These are phyloP conservation scores for Lachnellula occidentalis DNA, from an alignment of 2,329 filamentous ascomycete genomes.

Conservation along the genomic window DNA sequence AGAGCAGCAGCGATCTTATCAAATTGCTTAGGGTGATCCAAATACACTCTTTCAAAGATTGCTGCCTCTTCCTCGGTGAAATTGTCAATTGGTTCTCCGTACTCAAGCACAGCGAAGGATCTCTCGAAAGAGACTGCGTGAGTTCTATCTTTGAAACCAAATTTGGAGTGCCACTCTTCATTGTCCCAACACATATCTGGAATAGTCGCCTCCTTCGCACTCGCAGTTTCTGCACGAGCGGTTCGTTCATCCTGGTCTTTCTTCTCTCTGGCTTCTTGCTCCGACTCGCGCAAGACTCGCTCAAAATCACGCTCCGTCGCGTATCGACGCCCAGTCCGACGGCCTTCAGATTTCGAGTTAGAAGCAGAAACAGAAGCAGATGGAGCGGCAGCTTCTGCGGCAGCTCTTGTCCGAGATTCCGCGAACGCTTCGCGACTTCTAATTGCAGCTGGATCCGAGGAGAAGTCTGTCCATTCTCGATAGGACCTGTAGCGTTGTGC, in stretches of 20 bases:
- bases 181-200: slow-evolving; percentile 63
- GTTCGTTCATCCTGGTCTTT: slow-evolving; percentile 60
- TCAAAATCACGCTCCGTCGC: slow-evolving; percentile 70
- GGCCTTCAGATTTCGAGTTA: slow-evolving; percentile 53
- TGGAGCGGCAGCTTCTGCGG: slow-evolving; percentile 23
- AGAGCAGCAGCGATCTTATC: slow-evolving; percentile 67
- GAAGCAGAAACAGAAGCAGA: slow-evolving; percentile 33
- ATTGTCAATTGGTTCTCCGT: slow-evolving; percentile 67
- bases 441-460: slow-evolving; percentile 25
- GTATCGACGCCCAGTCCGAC: slow-evolving; percentile 47
- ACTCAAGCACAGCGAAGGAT: slow-evolving; percentile 65
- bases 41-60: slow-evolving; percentile 67
- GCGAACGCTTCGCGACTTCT: slow-evolving; percentile 27
- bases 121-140: slow-evolving; percentile 60
- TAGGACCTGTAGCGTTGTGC: slow-evolving; percentile 24
- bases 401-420: slow-evolving; percentile 22
- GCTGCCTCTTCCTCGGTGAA: slow-evolving; percentile 67
- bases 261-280: slow-evolving; percentile 64
- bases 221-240: slow-evolving; percentile 65
- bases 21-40: slow-evolving; percentile 78
- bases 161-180: slow-evolving; percentile 51
- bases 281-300: slow-evolving; percentile 65
- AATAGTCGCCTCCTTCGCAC: slow-evolving; percentile 70
- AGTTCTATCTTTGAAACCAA: slow-evolving; percentile 61
- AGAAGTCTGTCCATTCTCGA: slow-evolving; percentile 27